Base-by-base conservation (phyloP, 2,329 filamentous ascomycete genomes). In the Byssothecium circinans region DNA sequence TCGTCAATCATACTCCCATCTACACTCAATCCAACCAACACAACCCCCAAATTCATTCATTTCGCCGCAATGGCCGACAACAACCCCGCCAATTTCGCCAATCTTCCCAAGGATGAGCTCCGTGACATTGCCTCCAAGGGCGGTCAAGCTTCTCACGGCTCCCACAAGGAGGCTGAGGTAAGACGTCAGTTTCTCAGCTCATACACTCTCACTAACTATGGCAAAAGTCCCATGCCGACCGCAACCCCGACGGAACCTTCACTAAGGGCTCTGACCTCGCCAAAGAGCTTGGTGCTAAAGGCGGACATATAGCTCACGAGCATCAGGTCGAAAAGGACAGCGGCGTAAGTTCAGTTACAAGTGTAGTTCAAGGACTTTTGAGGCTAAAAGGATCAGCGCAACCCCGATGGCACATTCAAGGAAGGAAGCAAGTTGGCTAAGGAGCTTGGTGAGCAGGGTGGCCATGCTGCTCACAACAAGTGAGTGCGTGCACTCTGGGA, bases 61-160 rank as follows among this genome's bases (percentile, higher is more conserved):
- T 10, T 40, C 23, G 10, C 34, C 58, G 51, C 40, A 17, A 72
- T 72, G 69, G 63, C 70, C 30, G 67, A 65, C 50, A 67, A 70
- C 55, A 79, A 79, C 67, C 75, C 76, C 27, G 72, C 68, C 47
- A 80, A 80, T 69, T 79, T 80, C 53, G 76, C 76, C 68, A 80
- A 80, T 67, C 74, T 75, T 32, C 70, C 76, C 49, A 76, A 73
- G 43, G 75, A 78, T 34, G 73, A 80, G 53, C 75, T 80, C 45
- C 63, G 66, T 23, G 74, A 73, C 46, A 77, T 79, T 45, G 76
- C 75, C 12, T 68, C 70, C 43, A 79, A 78, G 62, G 77, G 77
- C n/a, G 77, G 75, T 4, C 72, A 75, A 41, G 70, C 74, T 14
- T 69, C 63, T 43, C 67, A 72, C 46, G 65, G 65, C 25, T 51